Evolutionary conservation across 352 stramenopile genomes (phyloP).

Genomic region (Pythium brassicae): DNA sequence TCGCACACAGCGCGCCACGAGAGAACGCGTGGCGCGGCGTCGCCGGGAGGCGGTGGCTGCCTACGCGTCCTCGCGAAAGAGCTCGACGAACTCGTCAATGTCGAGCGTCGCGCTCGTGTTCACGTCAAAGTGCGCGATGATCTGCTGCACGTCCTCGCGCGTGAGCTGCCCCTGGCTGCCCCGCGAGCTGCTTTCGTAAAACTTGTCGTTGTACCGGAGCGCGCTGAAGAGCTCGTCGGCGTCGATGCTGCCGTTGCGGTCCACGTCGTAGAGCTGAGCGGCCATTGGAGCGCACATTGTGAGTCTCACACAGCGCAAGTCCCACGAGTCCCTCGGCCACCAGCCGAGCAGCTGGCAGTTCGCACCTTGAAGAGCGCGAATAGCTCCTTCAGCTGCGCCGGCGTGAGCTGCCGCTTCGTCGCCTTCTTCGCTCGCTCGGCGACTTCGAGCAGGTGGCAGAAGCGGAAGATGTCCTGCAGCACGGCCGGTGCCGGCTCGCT

Average conservation of each 20-base stretch:
- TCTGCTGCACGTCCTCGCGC: slow-evolving; percentile 55
- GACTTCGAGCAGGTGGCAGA: slow-evolving; percentile 47
- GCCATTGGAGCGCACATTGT: no score
- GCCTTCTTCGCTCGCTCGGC: slow-evolving; percentile 46
- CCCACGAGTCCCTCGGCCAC: no score
- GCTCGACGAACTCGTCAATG: slow-evolving; percentile 73
- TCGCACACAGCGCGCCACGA: no score
- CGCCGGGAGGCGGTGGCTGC: no score
- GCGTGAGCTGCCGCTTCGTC: slow-evolving; percentile 51
- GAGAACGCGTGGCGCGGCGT: no score
- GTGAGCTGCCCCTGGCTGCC: slow-evolving; percentile 28
- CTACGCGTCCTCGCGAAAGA: slow-evolving; percentile 71
- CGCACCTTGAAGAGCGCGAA: slow-evolving; percentile 51
- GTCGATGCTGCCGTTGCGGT: slow-evolving; percentile 69
- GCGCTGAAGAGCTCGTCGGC: slow-evolving; percentile 61
- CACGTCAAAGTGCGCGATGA: slow-evolving; percentile 72
- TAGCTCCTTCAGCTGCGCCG: slow-evolving; percentile 55
- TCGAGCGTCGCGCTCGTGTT: slow-evolving; percentile 74
- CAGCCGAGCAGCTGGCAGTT: no score
- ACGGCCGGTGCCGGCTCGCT: slow-evolving; percentile 27
- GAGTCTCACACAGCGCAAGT: no score
- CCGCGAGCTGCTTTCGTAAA: slow-evolving; percentile 49
- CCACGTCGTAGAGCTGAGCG: slow-evolving; percentile 51
- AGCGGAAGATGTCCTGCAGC: slow-evolving; percentile 48
- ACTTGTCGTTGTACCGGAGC: slow-evolving; percentile 65